Evolutionary conservation across 805 yeast species (phyloP), one percentile per base, ranked within the genome.

Genomic region (Candida methanosorbosa): DNA sequence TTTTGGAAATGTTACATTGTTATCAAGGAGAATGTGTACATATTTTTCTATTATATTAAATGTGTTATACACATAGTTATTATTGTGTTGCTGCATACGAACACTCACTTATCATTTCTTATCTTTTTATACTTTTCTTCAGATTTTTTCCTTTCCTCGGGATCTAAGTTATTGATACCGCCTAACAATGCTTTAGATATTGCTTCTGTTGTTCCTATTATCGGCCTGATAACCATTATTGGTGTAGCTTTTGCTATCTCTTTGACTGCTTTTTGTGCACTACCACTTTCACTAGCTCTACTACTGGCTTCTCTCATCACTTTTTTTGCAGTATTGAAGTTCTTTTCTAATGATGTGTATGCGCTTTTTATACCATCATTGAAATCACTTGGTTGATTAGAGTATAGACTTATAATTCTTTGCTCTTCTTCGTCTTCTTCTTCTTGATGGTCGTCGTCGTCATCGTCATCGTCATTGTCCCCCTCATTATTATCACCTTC

Each of bases 131-230:
- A 83, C 55, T 82, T 82, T 42, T 83, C 94, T 35, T 70, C 70
- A 4, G 78, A 64, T 38, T 73, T 75, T 27, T 60, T 52, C 34
- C 72, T 65, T 40, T 78, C 75, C 17, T 66, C 65, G 2, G 87
- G 80, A 51, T 85, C 90, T 23, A 88, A 59, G 41, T 80, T 81
- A 51, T 86, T 87, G 27, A 86, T 77, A 7, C 88, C 67, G 1
- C 97, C 97, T 61, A 85, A 70, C 33, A 88, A 63, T 1, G 95
- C 71, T 48, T 78, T 82, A 5, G 90, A 80, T 6, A 88, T 67
- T 0, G 94, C 95, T 52, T 86, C 96, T 0, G 96, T 82, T 0
- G 95, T 86, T 2, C 97, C 97, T 46, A 88, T 86, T 41, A 86
- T 69, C 2, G 97, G 96, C 29, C 96, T 57, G 2, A 88, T 67